Conservation (phyloP, 2,329 filamentous ascomycete genomes). For the Orbilia quercus region DNA sequence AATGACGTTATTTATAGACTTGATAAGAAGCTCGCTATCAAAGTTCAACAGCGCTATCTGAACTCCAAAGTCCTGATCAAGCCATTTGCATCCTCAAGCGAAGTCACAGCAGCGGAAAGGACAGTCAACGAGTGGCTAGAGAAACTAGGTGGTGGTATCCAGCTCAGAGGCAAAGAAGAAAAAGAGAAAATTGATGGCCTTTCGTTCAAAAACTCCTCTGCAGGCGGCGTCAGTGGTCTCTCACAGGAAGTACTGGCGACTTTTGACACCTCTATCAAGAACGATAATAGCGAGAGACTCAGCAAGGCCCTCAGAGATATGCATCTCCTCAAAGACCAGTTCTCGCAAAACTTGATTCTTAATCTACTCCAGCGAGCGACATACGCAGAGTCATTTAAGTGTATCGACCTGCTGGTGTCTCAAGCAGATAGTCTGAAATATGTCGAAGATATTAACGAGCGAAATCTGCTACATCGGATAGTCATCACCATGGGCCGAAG, state of each 20-base stretch:
- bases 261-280: slow-evolving; percentile 67
- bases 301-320: slow-evolving; percentile 65
- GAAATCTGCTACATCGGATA: slow-evolving; percentile 91
- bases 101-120: slow-evolving; percentile 71
- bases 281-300: slow-evolving; percentile 72
- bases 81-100: slow-evolving; percentile 82
- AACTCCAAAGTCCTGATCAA: slow-evolving; percentile 89
- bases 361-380: slow-evolving; percentile 83
- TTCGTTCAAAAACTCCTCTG: slow-evolving; percentile 43
- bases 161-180: slow-evolving; percentile 72
- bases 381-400: slow-evolving; percentile 74
- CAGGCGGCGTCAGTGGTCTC: slow-evolving; percentile 77
- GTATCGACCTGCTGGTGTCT: slow-evolving; percentile 76
- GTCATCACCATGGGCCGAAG: slow-evolving; percentile 90
- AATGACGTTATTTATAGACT: slow-evolving; percentile 64
- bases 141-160: slow-evolving; percentile 72
- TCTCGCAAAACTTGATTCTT: slow-evolving; percentile 72
- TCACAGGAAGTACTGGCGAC: slow-evolving; percentile 75
- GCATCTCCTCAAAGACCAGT: slow-evolving; percentile 68
- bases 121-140: slow-evolving; percentile 92
- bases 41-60: slow-evolving; percentile 85
- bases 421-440: slow-evolving; percentile 80
- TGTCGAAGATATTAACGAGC: slow-evolving; percentile 89
- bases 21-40: slow-evolving; percentile 86
- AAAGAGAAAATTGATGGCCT: slow-evolving; percentile 36